Conservation (phyloP, 192 early-diverging fungal species). For the Coemansia sp. region DNA sequence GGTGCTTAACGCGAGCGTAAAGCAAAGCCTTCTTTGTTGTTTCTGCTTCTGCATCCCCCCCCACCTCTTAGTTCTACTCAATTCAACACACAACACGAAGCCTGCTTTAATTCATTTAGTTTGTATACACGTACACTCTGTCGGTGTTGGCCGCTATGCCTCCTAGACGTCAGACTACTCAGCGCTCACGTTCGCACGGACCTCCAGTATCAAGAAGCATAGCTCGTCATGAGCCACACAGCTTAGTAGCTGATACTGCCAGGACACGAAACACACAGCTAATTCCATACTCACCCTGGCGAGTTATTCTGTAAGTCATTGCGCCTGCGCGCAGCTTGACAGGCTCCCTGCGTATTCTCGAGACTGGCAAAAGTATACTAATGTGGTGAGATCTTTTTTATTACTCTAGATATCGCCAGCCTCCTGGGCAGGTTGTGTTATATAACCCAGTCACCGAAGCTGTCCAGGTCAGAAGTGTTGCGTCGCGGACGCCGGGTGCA, state of each 20-base stretch:
- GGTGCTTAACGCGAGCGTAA: no score
- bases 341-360: background rate
- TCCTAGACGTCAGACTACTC: constrained; percentile 10
- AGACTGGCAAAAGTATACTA: background rate
- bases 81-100: no score
- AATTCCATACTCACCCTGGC: constrained; percentile 49
- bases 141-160: background rate
- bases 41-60: no score
- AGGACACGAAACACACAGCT: constrained; percentile 31
- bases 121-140: no score
- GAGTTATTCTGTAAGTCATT: constrained; percentile 47
- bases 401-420: constrained; percentile 24
- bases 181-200: constrained; percentile 32
- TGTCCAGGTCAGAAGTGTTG: constrained; percentile 50
- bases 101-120: no score
- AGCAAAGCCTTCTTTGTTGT: no score
- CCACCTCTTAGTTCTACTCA: no score
- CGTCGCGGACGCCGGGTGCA: constrained; percentile 11
- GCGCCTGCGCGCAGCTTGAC: background rate
- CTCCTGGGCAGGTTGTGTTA: constrained; percentile 60
- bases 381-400: background rate
- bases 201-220: background rate
- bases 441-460: constrained; percentile 62
- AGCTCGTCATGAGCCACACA: background rate
- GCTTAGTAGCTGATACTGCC: background rate